Evolutionary conservation across 2,329 filamentous ascomycete genomes (phyloP).

Genomic region (Ophiostoma triangulosporum): DNA sequence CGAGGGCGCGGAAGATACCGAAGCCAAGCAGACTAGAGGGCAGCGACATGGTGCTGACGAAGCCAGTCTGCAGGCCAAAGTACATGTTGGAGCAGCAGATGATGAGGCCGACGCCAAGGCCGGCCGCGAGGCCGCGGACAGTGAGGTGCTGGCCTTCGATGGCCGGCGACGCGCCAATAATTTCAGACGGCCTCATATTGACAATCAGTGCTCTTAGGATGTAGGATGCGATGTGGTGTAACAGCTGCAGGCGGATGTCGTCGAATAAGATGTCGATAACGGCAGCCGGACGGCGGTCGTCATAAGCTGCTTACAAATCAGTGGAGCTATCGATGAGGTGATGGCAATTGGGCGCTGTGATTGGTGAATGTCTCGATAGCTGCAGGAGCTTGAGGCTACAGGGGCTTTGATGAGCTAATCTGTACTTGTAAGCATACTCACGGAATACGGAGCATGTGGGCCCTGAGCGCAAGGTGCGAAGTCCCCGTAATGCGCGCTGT

Average conservation of each 20-base stretch:
- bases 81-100: constrained; percentile 98
- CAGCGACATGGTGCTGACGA: constrained; percentile 81
- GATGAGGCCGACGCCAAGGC: constrained; percentile 70
- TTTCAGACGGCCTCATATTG: constrained; percentile 7
- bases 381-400: not conserved
- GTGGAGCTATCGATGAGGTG: not conserved
- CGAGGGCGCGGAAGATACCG: constrained; percentile 74
- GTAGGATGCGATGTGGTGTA: not conserved
- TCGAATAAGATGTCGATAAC: not conserved
- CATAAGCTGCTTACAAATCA: not conserved
- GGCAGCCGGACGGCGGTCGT: not conserved
- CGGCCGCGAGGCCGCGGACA: constrained; percentile 62
- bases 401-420: not conserved
- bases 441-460: not conserved
- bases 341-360: not conserved
- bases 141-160: constrained; percentile 62
- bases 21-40: constrained; percentile 89
- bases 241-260: not conserved
- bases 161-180: constrained; percentile 4
- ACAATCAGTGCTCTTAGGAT: not conserved
- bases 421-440: not conserved
- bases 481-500: not conserved
- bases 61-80: constrained; percentile 56
- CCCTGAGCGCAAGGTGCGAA: not conserved
- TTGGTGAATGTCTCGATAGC: not conserved